Evolutionary conservation across 352 stramenopile species (phyloP).

Genomic region (Pythium apleroticum): DNA sequence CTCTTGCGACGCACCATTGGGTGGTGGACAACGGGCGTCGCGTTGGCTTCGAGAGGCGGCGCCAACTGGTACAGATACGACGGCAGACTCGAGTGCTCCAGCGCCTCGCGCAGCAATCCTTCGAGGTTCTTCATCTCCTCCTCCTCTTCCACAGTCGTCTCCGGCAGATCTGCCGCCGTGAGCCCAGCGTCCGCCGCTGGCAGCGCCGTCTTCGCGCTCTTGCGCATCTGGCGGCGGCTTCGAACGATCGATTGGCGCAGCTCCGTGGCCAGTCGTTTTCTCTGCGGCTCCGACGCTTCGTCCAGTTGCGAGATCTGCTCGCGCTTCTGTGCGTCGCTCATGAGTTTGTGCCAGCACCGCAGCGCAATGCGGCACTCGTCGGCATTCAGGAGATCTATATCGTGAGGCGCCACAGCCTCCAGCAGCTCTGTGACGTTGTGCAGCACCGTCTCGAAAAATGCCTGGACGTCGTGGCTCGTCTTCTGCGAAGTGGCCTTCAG

Average conservation of each 20-base stretch:
- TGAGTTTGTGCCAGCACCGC: conserved; percentile 71
- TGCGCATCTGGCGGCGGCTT: conserved; percentile 76
- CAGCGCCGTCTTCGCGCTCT: conserved; percentile 36
- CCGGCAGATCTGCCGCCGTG: not conserved
- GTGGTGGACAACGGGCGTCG: conserved; percentile 41
- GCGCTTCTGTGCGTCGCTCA: conserved; percentile 38
- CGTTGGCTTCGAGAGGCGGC: conserved; percentile 12
- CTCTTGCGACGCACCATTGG: conserved; percentile 62
- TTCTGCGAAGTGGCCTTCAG: conserved; percentile 45
- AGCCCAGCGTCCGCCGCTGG: not conserved
- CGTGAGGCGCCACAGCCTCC: conserved; percentile 38
- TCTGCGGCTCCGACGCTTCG: conserved; percentile 26
- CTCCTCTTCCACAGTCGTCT: conserved; percentile 3
- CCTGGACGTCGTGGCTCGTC: conserved; percentile 53
- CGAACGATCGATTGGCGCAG: conserved; percentile 70
- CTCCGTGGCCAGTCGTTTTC: conserved; percentile 41
- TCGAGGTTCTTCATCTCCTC: conserved; percentile 21
- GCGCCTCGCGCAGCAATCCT: conserved; percentile 23
- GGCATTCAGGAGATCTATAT: conserved; percentile 61
- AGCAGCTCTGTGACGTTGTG: conserved; percentile 47
- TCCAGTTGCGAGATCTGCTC: conserved; percentile 45
- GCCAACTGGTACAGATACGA: conserved; percentile 22
- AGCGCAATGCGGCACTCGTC: conserved; percentile 74
- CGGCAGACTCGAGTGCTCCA: conserved; percentile 25
- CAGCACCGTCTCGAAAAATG: conserved; percentile 62